Evolutionary conservation across 148 eudicot species (phyloP), one percentile per base, ranked within the genome.

Genomic region (Amaranthus cruentus): DNA sequence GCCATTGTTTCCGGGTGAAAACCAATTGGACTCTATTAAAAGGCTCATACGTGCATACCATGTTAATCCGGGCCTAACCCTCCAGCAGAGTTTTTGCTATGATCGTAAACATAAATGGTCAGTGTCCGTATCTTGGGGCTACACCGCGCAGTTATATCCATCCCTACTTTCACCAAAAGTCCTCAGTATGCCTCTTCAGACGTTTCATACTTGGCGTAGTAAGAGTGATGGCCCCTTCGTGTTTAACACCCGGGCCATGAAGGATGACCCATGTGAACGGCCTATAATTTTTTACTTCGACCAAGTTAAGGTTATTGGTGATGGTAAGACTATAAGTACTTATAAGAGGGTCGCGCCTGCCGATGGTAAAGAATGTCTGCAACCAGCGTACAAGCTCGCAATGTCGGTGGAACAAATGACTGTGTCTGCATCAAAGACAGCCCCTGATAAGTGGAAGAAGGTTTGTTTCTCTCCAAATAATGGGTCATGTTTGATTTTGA

Each of bases 101-200:
- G 83, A 87, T 71, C 82, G 67, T 11, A 68, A 62, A 61, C 83
- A 70, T 4, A 88, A 81, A 64, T 95, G 99, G 99, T 90, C 99
- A 1, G 79, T 90, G 18, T 95, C 99, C 43, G 46, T 95, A 50
- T 80, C 99, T 0, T 92, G 99, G 99, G 98, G 99, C 47, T 95
- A 95, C 70, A 85, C 97, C 0, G 90, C 83, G 51, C 99, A 91
- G 79, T 72, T 95, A 11, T 95, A 90, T 75, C 88, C 88, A 12
- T 77, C 79, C 11, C 58, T 87, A 7, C n/a, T 95, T 62, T 28
- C 86, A 0, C 78, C 88, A 5, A 72, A 78, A 49, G 92, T 87
- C 49, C 74, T 91, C 21, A 81, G 86, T 66, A 83, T 28, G 4
- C 99, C 99, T 0, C 64, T 86, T 38, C 92, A 63, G 73, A 95